Conservation (phyloP, 2,329 filamentous ascomycete genomes). For the Emergomyces orientalis region DNA sequence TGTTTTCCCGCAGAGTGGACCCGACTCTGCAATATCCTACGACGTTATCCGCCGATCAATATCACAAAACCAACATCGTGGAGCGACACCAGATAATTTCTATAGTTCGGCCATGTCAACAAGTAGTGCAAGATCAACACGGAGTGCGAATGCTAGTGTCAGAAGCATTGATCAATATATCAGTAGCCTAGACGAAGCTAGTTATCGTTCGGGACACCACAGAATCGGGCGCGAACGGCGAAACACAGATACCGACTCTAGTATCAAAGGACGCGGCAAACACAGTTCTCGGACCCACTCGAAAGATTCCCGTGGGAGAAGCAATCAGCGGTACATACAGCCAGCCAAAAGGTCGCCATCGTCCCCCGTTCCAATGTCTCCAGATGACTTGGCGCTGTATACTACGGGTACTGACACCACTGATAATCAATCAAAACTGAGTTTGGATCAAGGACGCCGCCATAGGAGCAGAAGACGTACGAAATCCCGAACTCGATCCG, state of each 20-base stretch:
- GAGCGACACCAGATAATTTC: constrained; percentile 2
- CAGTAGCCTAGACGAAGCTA: constrained; percentile 71
- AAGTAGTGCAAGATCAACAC: constrained; percentile 41
- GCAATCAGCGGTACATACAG: constrained; percentile 57
- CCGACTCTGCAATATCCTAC: background rate
- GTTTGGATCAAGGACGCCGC: constrained; percentile 20
- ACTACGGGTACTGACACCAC: constrained; percentile 36
- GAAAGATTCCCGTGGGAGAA: constrained; percentile 57
- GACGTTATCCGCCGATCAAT: background rate
- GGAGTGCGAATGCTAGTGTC: constrained; percentile 51
- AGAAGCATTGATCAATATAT: constrained; percentile 75
- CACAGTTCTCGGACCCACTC: constrained; percentile 51
- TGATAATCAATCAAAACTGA: constrained; percentile 34
- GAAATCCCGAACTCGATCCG: constrained; percentile 22
- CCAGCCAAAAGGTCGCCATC: constrained; percentile 79
- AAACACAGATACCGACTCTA: constrained; percentile 38
- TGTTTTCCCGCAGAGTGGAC: background rate
- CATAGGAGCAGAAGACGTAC: constrained; percentile 32
- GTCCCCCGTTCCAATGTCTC: constrained; percentile 89
- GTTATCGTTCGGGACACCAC: constrained; percentile 48
- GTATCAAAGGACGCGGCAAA: constrained; percentile 40
- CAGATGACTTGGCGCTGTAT: constrained; percentile 58
- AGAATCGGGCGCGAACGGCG: constrained; percentile 42
- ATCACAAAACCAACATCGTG: constrained; percentile 8
- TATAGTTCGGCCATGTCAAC: constrained; percentile 30